phyloP scores from a whole-genome alignment of 148 eudicot species.

The Pharnaceum exiguum region DNA sequence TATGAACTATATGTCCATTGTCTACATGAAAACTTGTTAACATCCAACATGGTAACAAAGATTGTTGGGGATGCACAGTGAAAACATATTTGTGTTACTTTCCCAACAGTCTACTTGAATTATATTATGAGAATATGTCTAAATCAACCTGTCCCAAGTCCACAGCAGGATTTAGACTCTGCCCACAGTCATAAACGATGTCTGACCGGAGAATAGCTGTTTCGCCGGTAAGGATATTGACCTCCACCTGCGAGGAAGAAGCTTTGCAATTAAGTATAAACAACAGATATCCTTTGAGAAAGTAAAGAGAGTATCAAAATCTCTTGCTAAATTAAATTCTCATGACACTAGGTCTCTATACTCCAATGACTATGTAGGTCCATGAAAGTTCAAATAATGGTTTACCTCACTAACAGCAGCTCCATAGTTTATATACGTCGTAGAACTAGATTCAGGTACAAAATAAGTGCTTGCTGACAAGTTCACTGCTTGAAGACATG shows the following conservation, averaged over 20 bases:
- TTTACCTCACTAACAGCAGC: constrained; percentile 93
- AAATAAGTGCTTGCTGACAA: constrained; percentile 61
- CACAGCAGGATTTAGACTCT: constrained; percentile 94
- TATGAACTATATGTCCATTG: too few species aligned
- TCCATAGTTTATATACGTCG: constrained; percentile 72
- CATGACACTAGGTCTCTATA: too few species aligned
- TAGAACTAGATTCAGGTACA: constrained; percentile 56
- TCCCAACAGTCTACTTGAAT: too few species aligned
- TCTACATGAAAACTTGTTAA: too few species aligned
- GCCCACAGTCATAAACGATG: constrained; percentile 91
- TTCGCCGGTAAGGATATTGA: constrained; percentile 83
- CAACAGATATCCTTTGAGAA: too few species aligned
- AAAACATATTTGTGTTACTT: too few species aligned
- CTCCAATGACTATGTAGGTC: too few species aligned
- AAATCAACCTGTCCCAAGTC: constrained; percentile 92
- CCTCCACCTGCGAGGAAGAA: constrained; percentile 61
- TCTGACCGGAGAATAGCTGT: constrained; percentile 67
- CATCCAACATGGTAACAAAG: too few species aligned
- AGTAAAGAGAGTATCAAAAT: too few species aligned
- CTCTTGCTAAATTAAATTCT: too few species aligned
- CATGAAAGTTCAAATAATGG: background rate
- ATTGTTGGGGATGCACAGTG: too few species aligned
- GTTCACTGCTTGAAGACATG: constrained; percentile 46
- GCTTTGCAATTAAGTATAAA: background rate
- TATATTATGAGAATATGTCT: too few species aligned